phyloP scores from a whole-genome alignment of 2,329 filamentous ascomycete species.

The Ceratocystis colombiana region DNA sequence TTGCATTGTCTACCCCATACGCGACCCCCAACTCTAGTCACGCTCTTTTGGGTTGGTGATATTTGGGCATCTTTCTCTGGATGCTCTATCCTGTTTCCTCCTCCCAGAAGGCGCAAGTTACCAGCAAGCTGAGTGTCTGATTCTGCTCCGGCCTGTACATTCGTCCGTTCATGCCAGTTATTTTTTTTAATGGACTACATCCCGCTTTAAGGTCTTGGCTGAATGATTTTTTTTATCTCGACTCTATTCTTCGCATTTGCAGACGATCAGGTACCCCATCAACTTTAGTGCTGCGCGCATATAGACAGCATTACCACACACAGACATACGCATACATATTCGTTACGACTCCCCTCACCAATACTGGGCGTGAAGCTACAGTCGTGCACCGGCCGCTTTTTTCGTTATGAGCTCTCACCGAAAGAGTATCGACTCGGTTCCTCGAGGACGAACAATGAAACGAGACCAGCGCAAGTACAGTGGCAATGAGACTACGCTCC shows the following conservation, averaged over 20 bases:
- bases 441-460: slow-evolving; percentile 10
- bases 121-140: not conserved
- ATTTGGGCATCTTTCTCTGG: slow-evolving; percentile 5
- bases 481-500: slow-evolving; percentile 6
- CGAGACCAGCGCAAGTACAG: slow-evolving; percentile 14
- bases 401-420: slow-evolving; percentile 19
- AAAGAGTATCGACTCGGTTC: slow-evolving; percentile 17
- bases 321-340: not conserved
- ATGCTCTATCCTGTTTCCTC: not conserved
- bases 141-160: not conserved
- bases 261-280: not conserved
- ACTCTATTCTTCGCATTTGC: not conserved
- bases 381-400: not conserved
- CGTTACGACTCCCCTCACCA: not conserved
- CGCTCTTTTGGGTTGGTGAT: slow-evolving; percentile 11
- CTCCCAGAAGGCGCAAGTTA: not conserved
- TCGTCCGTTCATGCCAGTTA: not conserved
- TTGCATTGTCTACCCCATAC: not conserved
- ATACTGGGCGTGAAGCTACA: not conserved
- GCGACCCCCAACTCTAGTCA: not conserved
- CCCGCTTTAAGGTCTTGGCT: not conserved
- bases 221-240: not conserved
- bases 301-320: not conserved
- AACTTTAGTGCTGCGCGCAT: not conserved
- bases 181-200: not conserved